Conservation (phyloP, 2,329 filamentous ascomycete species). For the Sporothrix schenckii region DNA sequence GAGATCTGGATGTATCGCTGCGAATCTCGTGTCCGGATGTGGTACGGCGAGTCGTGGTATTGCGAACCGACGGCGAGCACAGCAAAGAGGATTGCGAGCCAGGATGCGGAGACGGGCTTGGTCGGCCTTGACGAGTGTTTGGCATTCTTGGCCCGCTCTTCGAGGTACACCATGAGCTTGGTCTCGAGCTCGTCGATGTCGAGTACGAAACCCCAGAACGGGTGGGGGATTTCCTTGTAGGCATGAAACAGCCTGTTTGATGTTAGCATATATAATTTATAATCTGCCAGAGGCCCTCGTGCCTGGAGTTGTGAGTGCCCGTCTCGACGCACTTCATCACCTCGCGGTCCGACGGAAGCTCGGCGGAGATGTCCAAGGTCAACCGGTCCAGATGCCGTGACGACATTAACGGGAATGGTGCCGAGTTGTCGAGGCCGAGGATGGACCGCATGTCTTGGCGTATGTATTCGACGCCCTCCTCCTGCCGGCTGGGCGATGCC, state of each 20-base stretch:
- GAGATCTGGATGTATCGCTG: slow-evolving; percentile 66
- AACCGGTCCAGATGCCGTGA: slow-evolving; percentile 62
- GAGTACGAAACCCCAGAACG: slow-evolving; percentile 69
- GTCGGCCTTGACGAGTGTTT: slow-evolving; percentile 51
- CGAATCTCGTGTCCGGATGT: slow-evolving; percentile 61
- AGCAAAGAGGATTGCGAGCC: slow-evolving; percentile 67
- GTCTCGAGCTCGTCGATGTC: slow-evolving; percentile 68
- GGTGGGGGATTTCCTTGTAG: slow-evolving; percentile 68
- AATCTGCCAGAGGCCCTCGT: neutral
- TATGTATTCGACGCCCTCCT: slow-evolving; percentile 57
- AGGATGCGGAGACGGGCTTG: slow-evolving; percentile 63
- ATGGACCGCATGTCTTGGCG: slow-evolving; percentile 68
- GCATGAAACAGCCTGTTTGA: slow-evolving; percentile 60
- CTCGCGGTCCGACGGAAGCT: slow-evolving; percentile 66
- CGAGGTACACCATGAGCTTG: slow-evolving; percentile 66
- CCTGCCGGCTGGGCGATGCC: slow-evolving; percentile 56
- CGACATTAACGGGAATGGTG: slow-evolving; percentile 69
- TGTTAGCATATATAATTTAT: neutral
- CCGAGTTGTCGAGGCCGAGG: slow-evolving; percentile 66
- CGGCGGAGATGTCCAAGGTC: slow-evolving; percentile 62
- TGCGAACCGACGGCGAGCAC: slow-evolving; percentile 68
- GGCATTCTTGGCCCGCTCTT: slow-evolving; percentile 63
- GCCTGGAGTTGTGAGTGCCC: neutral
- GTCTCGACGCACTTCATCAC: slow-evolving; percentile 63
- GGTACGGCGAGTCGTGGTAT: slow-evolving; percentile 67